Base-by-base conservation (phyloP, 768 basidiomycete species). In the Kwoniella europaea region DNA sequence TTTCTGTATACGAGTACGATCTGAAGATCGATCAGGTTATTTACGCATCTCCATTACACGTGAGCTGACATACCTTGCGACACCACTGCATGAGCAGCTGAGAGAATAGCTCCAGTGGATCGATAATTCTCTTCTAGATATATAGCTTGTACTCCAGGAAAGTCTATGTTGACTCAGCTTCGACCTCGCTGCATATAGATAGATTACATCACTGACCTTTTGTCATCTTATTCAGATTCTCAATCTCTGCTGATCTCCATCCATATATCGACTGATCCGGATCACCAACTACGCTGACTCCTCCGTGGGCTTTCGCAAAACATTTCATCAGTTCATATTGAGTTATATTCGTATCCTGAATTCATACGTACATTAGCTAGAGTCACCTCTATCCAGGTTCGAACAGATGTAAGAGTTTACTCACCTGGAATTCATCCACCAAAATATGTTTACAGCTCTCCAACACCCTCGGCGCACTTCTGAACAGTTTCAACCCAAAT, bases 221-320 rank as follows among this genome's bases (percentile, higher is more conserved):
- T 43, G 86, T 84, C 93, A 94, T 94, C 71, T 87, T 89, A 7
- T 85, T 85, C 24, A 94, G 83, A 82, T 94, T 94, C 68, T 86
- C 88, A 3, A 91, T 86, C 75, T 93, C 91, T 24, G 86, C 92
- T 6, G 91, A 90, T 13, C 93, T 88, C 93, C 93, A 95, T 10
- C 92, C 92, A 74, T 93, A 93, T 53, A 93, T 94, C 0, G 92
- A 92, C 79, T 95, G 93, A 81, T 95, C 93, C 0, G 93, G 93
- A 84, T 95, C 93, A 0, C 93, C 93, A 2, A 95, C 92, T 52
- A 94, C 88, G 4, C 90, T 92, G 29, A 93, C 86, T 71, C 89
- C 88, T 35, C 86, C 83, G 43, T 84, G 83, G 4, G 83, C 76
- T 13, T 85, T 76, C 0, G 89, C 91, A 63, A 95, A 88, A 3